Evolutionary conservation across 2,329 filamentous ascomycete genomes (phyloP), one percentile per base, ranked within the genome.

Genomic region (Endothia cerciana): DNA sequence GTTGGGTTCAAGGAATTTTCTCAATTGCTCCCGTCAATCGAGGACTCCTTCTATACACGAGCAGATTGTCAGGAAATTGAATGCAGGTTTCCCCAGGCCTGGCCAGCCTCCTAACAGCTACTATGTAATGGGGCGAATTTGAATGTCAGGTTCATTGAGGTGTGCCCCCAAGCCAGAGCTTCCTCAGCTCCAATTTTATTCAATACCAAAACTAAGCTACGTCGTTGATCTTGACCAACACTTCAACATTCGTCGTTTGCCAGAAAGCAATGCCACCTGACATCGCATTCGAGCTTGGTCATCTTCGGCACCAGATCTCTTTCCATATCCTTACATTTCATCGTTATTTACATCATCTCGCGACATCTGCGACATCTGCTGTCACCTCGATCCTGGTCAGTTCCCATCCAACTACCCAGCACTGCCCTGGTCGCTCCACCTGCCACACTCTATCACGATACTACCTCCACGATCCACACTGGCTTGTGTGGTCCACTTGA

Each of bases 401-500:
- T 36, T 22, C 11, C 11, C 28, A 36, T 38, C 36, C 33, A 41
- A 38, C 33, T 13, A 41, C 8, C 38, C 19, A 49, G 58, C 41
- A n/a, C 40, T 60, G 41, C 49, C 60, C 60, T 55, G 22, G 49
- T 62, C 22, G 38, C 47, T 41, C 60, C 60, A 62, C 60, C 36
- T 55, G 60, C 36, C 60, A 62, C 58, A 47, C 15, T 49, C 43
- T 60, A 41, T 47, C 41, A 60, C 43, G 19, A 10, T 10, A 60
- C 43, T 43, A 60, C 25, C 58, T 41, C 28, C 41, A 36, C 41
- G 28, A n/a, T 49, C 58, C 58, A 60, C 55, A n/a, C 22, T 40
- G 57, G n/a, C 41, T 45, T 47, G 15, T 36, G 57, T 49, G 58
- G 58, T 49, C 58, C 41, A 40, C 58, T n/a, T 60, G 58, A 19